Evolutionary conservation across 139 green algal genomes (phyloP).

Genomic region (Chlorella sp.): DNA sequence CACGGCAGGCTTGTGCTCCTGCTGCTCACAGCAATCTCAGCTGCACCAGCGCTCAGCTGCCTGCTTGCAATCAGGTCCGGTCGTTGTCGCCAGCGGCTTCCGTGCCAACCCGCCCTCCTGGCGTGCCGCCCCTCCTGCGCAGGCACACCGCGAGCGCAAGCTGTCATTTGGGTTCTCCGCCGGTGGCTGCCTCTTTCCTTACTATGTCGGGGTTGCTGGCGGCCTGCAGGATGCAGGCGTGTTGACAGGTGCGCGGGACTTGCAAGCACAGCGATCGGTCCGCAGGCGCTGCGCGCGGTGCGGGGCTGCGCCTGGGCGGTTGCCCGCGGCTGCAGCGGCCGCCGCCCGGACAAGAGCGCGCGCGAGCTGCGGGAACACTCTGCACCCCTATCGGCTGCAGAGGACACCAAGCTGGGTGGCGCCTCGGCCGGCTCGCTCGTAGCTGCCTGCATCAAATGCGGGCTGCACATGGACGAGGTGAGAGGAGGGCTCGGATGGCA

Average conservation of each 20-base stretch:
- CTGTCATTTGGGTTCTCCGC: slow-evolving; percentile 42
- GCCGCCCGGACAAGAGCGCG: too few relatives aligned
- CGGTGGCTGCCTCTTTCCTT: slow-evolving; percentile 68
- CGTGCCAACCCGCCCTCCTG: background rate
- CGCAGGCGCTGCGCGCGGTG: too few relatives aligned
- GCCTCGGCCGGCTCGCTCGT: slow-evolving; percentile 78
- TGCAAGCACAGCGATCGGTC: too few relatives aligned
- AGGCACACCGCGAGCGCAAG: slow-evolving; percentile 13
- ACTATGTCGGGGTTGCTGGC: slow-evolving; percentile 62
- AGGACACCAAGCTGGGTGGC: slow-evolving; percentile 58
- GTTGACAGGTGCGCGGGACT: slow-evolving; percentile 45
- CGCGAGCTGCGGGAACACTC: background rate
- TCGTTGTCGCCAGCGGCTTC: background rate
- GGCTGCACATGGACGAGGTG: slow-evolving; percentile 47
- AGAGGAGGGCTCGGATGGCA: too few relatives aligned
- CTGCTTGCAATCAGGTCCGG: background rate
- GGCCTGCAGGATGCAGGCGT: slow-evolving; percentile 48
- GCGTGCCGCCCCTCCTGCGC: background rate
- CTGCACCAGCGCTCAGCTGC: too few relatives aligned
- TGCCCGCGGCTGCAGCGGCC: background rate
- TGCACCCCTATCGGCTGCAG: slow-evolving; percentile 2
- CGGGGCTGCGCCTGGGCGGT: background rate
- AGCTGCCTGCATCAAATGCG: slow-evolving; percentile 64
- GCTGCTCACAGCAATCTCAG: too few relatives aligned
- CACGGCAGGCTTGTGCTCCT: too few relatives aligned